Percentiles rank a stretch among this genome's conserved stretches.
phyloP scores from a whole-genome alignment of 345 rosid species.

The Camelina sativa region DNA sequence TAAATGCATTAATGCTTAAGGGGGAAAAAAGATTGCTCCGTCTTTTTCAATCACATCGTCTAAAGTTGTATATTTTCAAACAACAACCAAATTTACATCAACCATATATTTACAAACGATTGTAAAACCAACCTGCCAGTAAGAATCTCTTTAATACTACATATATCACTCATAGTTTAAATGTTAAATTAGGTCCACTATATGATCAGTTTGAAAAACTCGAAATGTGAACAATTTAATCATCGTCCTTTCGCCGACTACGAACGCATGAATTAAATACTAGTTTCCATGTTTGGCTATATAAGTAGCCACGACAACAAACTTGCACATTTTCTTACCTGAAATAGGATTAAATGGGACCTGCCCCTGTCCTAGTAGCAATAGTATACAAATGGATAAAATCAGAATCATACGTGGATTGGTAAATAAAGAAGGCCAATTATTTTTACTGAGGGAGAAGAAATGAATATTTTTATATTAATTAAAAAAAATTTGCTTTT shows the following conservation, averaged over 20 bases:
- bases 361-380: constrained; percentile 8
- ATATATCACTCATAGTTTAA: no score
- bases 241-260: constrained; percentile 18
- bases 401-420: constrained; percentile 23
- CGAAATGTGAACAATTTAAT: background rate
- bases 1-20: background rate
- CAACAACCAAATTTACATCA: background rate
- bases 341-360: constrained; percentile 27
- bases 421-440: background rate
- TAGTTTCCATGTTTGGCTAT: constrained; percentile 41
- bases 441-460: background rate
- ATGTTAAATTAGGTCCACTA: no score
- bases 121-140: background rate
- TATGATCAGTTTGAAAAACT: no score
- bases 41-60: constrained; percentile 10
- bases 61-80: background rate
- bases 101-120: background rate
- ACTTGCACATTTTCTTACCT: constrained; percentile 23
- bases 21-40: background rate
- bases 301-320: constrained; percentile 37
- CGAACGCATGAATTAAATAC: background rate
- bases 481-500: background rate
- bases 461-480: background rate
- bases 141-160: no score
- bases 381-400: constrained; percentile 28